Evolutionary conservation across 306 rosid species (phyloP), one percentile per base, ranked within the genome.

Genomic region (Vicia villosa): DNA sequence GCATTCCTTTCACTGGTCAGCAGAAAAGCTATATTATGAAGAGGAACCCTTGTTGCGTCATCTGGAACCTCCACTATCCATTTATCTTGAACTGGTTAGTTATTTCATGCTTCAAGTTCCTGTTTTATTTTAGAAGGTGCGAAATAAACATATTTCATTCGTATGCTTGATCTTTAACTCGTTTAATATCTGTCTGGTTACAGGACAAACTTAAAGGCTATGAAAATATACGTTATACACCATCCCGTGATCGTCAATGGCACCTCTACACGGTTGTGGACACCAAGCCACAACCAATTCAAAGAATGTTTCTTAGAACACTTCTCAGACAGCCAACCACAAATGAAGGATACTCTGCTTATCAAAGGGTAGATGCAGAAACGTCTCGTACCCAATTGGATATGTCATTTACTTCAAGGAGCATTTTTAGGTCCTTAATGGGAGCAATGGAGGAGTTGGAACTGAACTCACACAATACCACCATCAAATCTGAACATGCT

Each of bases 381-480:
- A 69, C 83, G 66, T 72, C 80, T 47, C 73, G 63, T 49, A 68
- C 30, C 45, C 87, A 82, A 41, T 78, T 80, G 84, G 75, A 86
- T 24, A 77, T 86, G 83, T 88, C 97, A 45, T 89, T 78, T 81
- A 90, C 97, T 83, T 87, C 96, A 32, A 85, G 88, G 73, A 91
- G 95, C 83, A 87, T 94, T 70, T 91, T 87, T 68, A 83, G 96
- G 81, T 91, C 99, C 83, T 77, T 94, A 79, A 73, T 82, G 87
- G 88, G 90, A 62, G 99, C 97, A 75, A 94, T 94, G 99, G 99
- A 94, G 69, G 99, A 91, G 86, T 83, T 94, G 86, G 99, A 94
- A 81, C 95, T 94, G 41, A 94, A 91, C 80, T 77, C 96, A 22
- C 97, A 94, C 79, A 94, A 91, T 79, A 78, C 95, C 66, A 75